Conservation (phyloP, 2,329 filamentous ascomycete genomes). For the Albophoma yamanashiensis region DNA sequence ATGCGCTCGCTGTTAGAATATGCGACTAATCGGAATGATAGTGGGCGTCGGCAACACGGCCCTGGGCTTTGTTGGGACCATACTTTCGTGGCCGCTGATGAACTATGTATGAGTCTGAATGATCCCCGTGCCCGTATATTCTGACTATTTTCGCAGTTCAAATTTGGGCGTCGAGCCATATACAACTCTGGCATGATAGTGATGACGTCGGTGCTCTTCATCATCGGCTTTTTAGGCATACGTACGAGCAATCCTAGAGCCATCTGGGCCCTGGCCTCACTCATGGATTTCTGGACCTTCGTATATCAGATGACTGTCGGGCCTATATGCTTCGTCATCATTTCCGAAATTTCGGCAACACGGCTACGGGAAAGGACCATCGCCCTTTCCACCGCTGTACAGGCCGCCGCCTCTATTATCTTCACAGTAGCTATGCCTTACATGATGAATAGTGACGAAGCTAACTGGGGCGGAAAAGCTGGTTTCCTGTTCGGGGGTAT, state of each 20-base stretch:
- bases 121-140: neutral
- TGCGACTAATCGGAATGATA: neutral
- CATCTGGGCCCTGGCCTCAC: conserved; percentile 25
- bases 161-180: conserved; percentile 27
- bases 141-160: conserved; percentile 5
- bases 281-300: conserved; percentile 31
- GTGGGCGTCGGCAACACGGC: conserved; percentile 25
- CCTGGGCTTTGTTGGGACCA: conserved; percentile 28
- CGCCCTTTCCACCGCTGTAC: conserved; percentile 16
- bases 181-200: conserved; percentile 16
- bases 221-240: conserved; percentile 29
- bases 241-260: conserved; percentile 17
- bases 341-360: conserved; percentile 26
- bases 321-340: conserved; percentile 29
- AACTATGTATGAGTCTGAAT: conserved; percentile 11
- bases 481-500: conserved; percentile 18
- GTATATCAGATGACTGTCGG: conserved; percentile 29
- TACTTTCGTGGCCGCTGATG: conserved; percentile 29
- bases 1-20: too few species aligned
- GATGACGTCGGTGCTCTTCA: conserved; percentile 25
- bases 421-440: conserved; percentile 17
- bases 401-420: conserved; percentile 12
- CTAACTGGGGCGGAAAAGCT: conserved; percentile 20
- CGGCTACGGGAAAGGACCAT: conserved; percentile 20
- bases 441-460: conserved; percentile 19